These are phyloP conservation scores for Terfezia claveryi DNA, from an alignment of 495 filamentous ascomycete genomes.

Conservation along the genomic window DNA sequence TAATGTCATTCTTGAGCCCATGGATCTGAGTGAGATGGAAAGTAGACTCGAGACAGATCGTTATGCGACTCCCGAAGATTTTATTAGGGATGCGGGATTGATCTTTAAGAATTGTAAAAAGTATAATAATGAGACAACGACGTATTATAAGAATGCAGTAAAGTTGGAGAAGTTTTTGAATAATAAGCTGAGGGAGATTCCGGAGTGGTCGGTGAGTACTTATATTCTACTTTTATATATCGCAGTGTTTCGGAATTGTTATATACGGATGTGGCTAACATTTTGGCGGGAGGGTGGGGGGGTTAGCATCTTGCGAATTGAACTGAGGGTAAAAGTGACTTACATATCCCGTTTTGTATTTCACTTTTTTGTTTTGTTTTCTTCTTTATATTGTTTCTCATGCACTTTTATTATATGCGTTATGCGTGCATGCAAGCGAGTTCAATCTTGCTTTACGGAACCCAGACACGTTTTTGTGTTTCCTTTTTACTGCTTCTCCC, in stretches of 20 bases:
- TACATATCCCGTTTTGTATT: neutral
- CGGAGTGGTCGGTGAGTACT: slow-evolving; percentile 70
- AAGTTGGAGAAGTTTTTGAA: slow-evolving; percentile 96
- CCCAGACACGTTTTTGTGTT: too few relatives aligned
- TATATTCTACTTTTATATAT: neutral
- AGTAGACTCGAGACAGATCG: slow-evolving; percentile 81
- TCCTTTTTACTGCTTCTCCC: too few relatives aligned
- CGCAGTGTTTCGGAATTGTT: neutral
- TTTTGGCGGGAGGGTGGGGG: neutral
- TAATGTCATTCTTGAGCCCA: slow-evolving; percentile 92
- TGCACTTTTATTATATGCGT: too few relatives aligned
- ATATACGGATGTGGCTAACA: neutral
- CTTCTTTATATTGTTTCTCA: neutral
- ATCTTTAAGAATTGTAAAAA: slow-evolving; percentile 87
- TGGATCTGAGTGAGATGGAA: slow-evolving; percentile 95
- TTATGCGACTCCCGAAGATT: slow-evolving; percentile 80
- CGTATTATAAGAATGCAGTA: slow-evolving; percentile 87
- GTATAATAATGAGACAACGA: slow-evolving; percentile 89
- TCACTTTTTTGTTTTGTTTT: neutral
- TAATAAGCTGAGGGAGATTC: slow-evolving; percentile 72
- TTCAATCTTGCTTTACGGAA: too few relatives aligned
- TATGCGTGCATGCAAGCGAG: too few relatives aligned
- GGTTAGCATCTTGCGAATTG: neutral
- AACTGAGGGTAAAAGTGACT: too few relatives aligned
- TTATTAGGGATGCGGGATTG: slow-evolving; percentile 71